Evolutionary conservation across 2,329 filamentous ascomycete genomes (phyloP).

Genomic region (Cercospora sesami): DNA sequence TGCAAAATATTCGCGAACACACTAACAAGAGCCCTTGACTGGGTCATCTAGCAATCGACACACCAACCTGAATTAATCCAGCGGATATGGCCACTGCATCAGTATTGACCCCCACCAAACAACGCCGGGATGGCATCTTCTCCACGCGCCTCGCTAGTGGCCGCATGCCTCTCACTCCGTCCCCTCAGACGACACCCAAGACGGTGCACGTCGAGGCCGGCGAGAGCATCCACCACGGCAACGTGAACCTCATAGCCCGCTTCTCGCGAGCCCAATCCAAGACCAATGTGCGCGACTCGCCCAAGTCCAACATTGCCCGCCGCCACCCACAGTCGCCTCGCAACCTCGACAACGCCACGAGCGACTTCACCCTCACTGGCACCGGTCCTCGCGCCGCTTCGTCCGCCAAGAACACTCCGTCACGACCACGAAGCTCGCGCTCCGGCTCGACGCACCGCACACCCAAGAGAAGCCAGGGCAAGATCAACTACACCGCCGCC

Average conservation of each 20-base stretch:
- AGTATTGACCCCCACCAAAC: constrained; percentile 87
- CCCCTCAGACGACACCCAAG: constrained; percentile 69
- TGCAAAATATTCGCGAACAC: constrained; percentile 41
- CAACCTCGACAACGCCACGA: constrained; percentile 85
- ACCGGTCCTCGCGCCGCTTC: constrained; percentile 60
- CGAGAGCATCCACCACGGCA: constrained; percentile 72
- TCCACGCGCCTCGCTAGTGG: constrained; percentile 89
- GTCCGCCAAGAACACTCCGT: constrained; percentile 48
- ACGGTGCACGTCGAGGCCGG: constrained; percentile 54
- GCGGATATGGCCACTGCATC: constrained; percentile 74
- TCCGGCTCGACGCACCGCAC: constrained; percentile 39
- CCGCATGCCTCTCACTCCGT: constrained; percentile 91
- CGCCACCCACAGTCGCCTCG: constrained; percentile 68
- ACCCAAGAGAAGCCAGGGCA: constrained; percentile 64
- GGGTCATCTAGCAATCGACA: no score
- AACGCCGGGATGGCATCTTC: constrained; percentile 86
- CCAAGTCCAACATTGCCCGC: constrained; percentile 93
- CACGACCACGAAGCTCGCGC: constrained; percentile 46
- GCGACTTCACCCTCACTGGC: constrained; percentile 86
- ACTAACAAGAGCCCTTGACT: constrained; percentile 43
- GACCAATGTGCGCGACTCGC: constrained; percentile 75
- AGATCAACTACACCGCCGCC: constrained; percentile 56
- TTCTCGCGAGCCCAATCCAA: constrained; percentile 70
- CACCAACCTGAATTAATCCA: no score
- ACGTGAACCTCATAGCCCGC: constrained; percentile 75